Evolutionary conservation across 495 filamentous ascomycete genomes (phyloP).

Genomic region (Aspergillus bertholletiae): DNA sequence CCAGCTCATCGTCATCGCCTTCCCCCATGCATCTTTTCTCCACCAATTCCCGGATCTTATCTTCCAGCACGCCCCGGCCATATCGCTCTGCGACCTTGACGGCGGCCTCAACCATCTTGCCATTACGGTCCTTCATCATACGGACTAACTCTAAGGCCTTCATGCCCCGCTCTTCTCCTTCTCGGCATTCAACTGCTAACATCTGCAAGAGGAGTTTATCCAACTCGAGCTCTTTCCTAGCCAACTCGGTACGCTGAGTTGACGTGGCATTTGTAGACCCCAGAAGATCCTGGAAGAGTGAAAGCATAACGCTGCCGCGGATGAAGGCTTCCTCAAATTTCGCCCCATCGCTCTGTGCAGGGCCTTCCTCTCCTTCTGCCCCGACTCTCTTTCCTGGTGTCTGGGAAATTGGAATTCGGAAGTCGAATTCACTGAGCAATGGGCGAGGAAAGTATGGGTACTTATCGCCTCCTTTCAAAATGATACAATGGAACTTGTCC

Average conservation of each 20-base stretch:
- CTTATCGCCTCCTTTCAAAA: slow-evolving; percentile 90
- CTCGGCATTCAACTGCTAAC: slow-evolving; percentile 83
- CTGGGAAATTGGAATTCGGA: slow-evolving; percentile 74
- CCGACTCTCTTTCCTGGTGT: slow-evolving; percentile 32
- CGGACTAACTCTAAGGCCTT: slow-evolving; percentile 83
- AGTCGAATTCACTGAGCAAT: slow-evolving; percentile 88
- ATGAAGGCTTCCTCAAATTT: slow-evolving; percentile 75
- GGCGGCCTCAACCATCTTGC: slow-evolving; percentile 82
- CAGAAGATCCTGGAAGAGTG: slow-evolving; percentile 68
- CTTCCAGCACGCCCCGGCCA: slow-evolving; percentile 68
- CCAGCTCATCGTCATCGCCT: slow-evolving; percentile 52
- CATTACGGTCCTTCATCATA: slow-evolving; percentile 72
- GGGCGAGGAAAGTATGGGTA: slow-evolving; percentile 95
- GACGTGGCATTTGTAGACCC: slow-evolving; percentile 54
- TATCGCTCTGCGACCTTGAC: slow-evolving; percentile 80
- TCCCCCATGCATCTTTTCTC: slow-evolving; percentile 59
- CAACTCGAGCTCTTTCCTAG: slow-evolving; percentile 69
- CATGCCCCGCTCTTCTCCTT: slow-evolving; percentile 90
- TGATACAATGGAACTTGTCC: slow-evolving; percentile 95
- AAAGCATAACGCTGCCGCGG: slow-evolving; percentile 64
- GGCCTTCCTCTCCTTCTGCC: slow-evolving; percentile 38
- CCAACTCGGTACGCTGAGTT: slow-evolving; percentile 64
- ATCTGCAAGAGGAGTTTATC: slow-evolving; percentile 89
- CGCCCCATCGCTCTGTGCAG: slow-evolving; percentile 33
- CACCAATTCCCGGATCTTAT: slow-evolving; percentile 80